Evolutionary conservation across 2,329 filamentous ascomycete genomes (phyloP).

Genomic region (Ustulina deusta): DNA sequence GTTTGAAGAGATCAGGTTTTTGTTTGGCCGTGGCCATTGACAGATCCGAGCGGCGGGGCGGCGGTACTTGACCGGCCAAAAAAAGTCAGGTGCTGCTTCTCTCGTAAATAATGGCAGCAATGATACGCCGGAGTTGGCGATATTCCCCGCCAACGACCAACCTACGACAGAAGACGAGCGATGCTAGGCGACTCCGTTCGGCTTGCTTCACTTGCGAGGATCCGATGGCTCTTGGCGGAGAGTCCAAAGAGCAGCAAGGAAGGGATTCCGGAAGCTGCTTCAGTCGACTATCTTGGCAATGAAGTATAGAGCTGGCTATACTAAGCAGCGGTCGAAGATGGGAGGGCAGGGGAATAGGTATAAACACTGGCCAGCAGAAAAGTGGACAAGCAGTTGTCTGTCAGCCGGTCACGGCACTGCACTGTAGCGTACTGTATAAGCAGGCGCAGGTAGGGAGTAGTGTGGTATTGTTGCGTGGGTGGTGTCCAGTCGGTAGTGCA

Average conservation of each 20-base stretch:
- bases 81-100: constrained; percentile 23
- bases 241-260: constrained; percentile 11
- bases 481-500: constrained; percentile 1
- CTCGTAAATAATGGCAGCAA: constrained; percentile 10
- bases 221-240: constrained; percentile 4
- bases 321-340: constrained; percentile 26
- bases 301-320: constrained; percentile 28
- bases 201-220: constrained; percentile 16
- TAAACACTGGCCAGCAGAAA: constrained; percentile 27
- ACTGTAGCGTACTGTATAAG: background rate
- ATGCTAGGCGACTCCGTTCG: constrained; percentile 12
- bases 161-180: constrained; percentile 1
- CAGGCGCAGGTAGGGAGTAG: constrained; percentile 8
- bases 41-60: constrained; percentile 39
- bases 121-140: constrained; percentile 11
- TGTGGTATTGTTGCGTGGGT: background rate
- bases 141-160: constrained; percentile 31
- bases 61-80: constrained; percentile 29
- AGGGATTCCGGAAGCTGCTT: constrained; percentile 14
- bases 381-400: constrained; percentile 34
- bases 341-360: constrained; percentile 28
- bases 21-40: constrained; percentile 49
- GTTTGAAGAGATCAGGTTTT: constrained; percentile 40
- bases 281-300: constrained; percentile 25
- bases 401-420: constrained; percentile 28